Base-by-base conservation (phyloP, 805 yeast genomes). In the Ogataea degrootiae region DNA sequence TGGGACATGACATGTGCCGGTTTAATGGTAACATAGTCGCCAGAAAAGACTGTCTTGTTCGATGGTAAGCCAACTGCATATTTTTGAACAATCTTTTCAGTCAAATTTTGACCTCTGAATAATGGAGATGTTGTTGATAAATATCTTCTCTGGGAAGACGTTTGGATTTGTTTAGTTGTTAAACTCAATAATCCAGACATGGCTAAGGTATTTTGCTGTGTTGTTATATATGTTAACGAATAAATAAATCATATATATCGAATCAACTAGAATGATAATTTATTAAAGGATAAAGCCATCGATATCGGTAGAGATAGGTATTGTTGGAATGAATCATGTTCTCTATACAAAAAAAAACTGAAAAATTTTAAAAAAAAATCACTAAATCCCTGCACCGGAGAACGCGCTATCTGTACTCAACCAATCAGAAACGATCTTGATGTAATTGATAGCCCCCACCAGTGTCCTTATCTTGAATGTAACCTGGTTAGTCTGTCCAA, bases 1-100 rank as follows among this genome's bases (percentile, higher is more conserved):
- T 94, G 99, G 15, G 98, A 89, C 99, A 94, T 94, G 68, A 97
- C 95, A 71, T 94, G 96, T 3, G 96, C 92, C 4, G 99, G 99
- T 60, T 74, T 78, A 63, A 94, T 92, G 2, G 96, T 81, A 44
- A 95, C 98, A 69, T 91, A 94, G 71, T 94, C 99, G 14, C 98
- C 99, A 41, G 88, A 76, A 58, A 74, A 82, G 35, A 94, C 96
- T 46, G 72, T 63, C 65, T 94, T 92, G 31, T 80, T 83, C n/a
- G 74, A 61, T 21, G 94, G 80, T 40, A 88, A 66, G 4, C 92
- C 96, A 11, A 91, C 96, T 3, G 98, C 95, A 64, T 87, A 92
- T 60, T 79, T 80, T 65, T 94, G 99, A 11, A 90, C 97, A 50
- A 95, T 89, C 70, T 94, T 94, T 70, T 94, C 99, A 22, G 97